Conservation (phyloP, 2,329 filamentous ascomycete species). For the Botrytis byssoidea region DNA sequence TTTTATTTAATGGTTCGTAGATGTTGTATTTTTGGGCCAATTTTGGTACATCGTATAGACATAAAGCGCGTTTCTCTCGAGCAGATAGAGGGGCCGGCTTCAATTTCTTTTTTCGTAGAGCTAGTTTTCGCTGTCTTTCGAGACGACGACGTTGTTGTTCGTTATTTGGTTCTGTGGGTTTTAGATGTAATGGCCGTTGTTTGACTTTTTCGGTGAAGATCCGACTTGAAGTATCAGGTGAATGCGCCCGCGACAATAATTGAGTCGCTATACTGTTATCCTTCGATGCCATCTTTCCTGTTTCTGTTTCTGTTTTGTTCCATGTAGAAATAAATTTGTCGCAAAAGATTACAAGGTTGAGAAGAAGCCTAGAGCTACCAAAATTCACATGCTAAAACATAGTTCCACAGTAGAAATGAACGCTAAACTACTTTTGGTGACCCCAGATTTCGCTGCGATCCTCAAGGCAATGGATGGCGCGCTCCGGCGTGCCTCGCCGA, state of each 20-base stretch:
- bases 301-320: background rate
- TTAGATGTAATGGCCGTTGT: conserved; percentile 76
- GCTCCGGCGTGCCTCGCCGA: conserved; percentile 8
- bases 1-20: conserved; percentile 70
- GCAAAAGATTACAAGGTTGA: background rate
- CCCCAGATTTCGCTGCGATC: conserved; percentile 14
- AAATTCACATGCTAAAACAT: conserved; percentile 17
- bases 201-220: conserved; percentile 83
- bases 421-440: conserved; percentile 11
- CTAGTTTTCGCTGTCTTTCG: conserved; percentile 40
- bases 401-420: background rate
- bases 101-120: conserved; percentile 44
- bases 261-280: conserved; percentile 30
- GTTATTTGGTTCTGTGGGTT: conserved; percentile 55
- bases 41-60: conserved; percentile 72
- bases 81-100: conserved; percentile 73
- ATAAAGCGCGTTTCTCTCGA: conserved; percentile 69
- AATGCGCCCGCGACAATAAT: conserved; percentile 76
- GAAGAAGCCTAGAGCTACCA: background rate
- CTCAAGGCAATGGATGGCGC: background rate
- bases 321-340: background rate
- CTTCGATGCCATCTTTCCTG: conserved; percentile 26
- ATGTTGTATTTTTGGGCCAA: conserved; percentile 68
- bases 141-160: conserved; percentile 52
- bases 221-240: conserved; percentile 64